A percentile compares a stretch with the other conserved stretches of the same genome.
These are phyloP conservation scores for Setaria viridis DNA, from an alignment of 202 grass and related monocot species.

Conservation along the genomic window DNA sequence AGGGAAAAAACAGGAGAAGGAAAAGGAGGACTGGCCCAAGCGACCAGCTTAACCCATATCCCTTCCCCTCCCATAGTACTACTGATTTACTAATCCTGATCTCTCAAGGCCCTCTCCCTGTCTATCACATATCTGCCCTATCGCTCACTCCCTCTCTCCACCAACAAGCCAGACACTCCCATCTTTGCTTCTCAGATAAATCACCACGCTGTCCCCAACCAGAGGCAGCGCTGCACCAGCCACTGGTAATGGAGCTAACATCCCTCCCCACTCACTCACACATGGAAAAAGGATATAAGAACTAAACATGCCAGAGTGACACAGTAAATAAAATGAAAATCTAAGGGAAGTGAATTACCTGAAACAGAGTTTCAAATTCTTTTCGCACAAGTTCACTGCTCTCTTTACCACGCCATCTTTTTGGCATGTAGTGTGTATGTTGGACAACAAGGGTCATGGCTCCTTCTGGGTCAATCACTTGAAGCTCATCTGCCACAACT, in stretches of 20 bases:
- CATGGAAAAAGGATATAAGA: background rate
- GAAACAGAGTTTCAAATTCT: constrained; percentile 83
- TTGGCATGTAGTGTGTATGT: constrained; percentile 83
- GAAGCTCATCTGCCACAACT: constrained; percentile 71
- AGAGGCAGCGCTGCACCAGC: background rate
- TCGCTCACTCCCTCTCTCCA: background rate
- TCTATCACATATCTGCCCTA: background rate
- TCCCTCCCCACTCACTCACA: background rate
- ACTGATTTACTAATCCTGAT: background rate
- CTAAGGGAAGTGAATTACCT: constrained; percentile 47
- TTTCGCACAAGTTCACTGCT: constrained; percentile 61
- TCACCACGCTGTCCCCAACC: background rate
- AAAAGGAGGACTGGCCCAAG: background rate
- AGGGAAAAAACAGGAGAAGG: background rate
- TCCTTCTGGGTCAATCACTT: constrained; percentile 75
- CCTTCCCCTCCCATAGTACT: background rate
- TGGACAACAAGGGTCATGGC: constrained; percentile 76
- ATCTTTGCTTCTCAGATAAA: background rate
- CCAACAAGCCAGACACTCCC: background rate
- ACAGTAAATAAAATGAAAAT: background rate
- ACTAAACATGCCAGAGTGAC: background rate
- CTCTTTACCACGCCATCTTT: constrained; percentile 77
- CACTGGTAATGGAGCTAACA: background rate
- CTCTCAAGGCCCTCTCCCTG: background rate
- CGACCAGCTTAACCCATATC: background rate